Evolutionary conservation across 2,329 filamentous ascomycete species (phyloP).

Genomic region (Penicillium hesseltinei): DNA sequence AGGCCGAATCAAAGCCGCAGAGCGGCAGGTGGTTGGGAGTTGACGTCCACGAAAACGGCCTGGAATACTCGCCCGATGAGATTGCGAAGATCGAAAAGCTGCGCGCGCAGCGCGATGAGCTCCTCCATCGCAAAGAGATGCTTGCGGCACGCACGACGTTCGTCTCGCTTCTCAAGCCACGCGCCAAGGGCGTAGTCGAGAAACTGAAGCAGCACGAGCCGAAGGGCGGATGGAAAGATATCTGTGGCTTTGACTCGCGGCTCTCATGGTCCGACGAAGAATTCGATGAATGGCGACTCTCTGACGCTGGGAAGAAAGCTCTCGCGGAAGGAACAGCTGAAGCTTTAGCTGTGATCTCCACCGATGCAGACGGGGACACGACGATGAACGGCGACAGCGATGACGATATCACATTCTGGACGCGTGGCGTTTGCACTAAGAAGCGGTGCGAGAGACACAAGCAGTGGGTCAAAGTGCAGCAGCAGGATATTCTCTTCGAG

Average conservation of each 20-base stretch:
- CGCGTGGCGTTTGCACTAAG: slow-evolving; percentile 47
- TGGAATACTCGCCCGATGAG: slow-evolving; percentile 41
- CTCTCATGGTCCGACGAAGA: slow-evolving; percentile 50
- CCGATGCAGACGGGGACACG: slow-evolving; percentile 36
- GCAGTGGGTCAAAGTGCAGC: slow-evolving; percentile 49
- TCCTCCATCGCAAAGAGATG: slow-evolving; percentile 40
- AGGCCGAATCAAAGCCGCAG: slow-evolving; percentile 15
- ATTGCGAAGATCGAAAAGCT: slow-evolving; percentile 40
- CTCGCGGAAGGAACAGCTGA: slow-evolving; percentile 41
- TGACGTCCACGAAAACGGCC: slow-evolving; percentile 28
- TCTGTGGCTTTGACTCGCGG: slow-evolving; percentile 49
- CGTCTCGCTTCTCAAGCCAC: slow-evolving; percentile 42
- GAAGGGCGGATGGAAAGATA: slow-evolving; percentile 48
- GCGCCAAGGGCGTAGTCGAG: slow-evolving; percentile 44
- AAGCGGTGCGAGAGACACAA: slow-evolving; percentile 50
- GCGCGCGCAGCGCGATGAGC: slow-evolving; percentile 33
- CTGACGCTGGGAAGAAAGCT: slow-evolving; percentile 37
- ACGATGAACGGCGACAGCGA: slow-evolving; percentile 35
- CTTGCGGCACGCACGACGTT: slow-evolving; percentile 44
- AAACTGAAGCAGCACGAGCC: slow-evolving; percentile 45
- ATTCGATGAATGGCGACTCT: slow-evolving; percentile 48
- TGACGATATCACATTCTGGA: slow-evolving; percentile 33
- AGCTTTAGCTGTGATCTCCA: slow-evolving; percentile 29
- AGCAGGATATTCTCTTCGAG: slow-evolving; percentile 47
- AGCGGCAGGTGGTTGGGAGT: slow-evolving; percentile 30